Evolutionary conservation across 2,329 filamentous ascomycete species (phyloP).

Genomic region (Cylindrodendrum hubeiense): DNA sequence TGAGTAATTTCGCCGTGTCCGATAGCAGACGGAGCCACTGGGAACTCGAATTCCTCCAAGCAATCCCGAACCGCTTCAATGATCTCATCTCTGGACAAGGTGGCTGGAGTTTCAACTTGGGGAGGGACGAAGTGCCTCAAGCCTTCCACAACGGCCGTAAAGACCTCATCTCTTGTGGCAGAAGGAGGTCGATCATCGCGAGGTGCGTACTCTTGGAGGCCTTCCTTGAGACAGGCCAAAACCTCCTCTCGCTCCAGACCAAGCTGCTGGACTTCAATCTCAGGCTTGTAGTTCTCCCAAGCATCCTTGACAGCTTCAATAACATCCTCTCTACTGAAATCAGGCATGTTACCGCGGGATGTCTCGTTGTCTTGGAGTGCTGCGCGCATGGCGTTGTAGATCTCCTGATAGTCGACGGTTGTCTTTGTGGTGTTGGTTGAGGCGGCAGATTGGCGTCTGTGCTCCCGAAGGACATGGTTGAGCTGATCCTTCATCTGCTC

Average conservation of each 20-base stretch:
- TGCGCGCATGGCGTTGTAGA: slow-evolving; percentile 86
- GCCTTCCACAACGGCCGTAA: slow-evolving; percentile 86
- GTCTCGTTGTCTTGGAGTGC: slow-evolving; percentile 75
- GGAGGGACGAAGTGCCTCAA: slow-evolving; percentile 85
- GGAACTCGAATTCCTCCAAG: slow-evolving; percentile 86
- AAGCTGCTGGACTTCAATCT: slow-evolving; percentile 90
- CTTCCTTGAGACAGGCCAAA: slow-evolving; percentile 86
- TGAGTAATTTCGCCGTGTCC: slow-evolving; percentile 66
- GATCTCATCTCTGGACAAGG: slow-evolving; percentile 84
- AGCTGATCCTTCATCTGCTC: slow-evolving; percentile 87
- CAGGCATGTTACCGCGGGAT: slow-evolving; percentile 51
- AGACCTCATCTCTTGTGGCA: slow-evolving; percentile 86
- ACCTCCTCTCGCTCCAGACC: slow-evolving; percentile 93
- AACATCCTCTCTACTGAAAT: slow-evolving; percentile 82
- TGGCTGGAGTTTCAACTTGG: slow-evolving; percentile 75
- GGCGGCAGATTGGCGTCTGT: slow-evolving; percentile 75
- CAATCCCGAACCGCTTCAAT: slow-evolving; percentile 87
- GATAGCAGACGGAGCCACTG: slow-evolving; percentile 68
- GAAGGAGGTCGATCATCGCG: slow-evolving; percentile 65
- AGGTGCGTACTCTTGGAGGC: slow-evolving; percentile 80
- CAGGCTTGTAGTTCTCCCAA: slow-evolving; percentile 94
- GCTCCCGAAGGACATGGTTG: slow-evolving; percentile 81
- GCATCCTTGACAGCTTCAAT: slow-evolving; percentile 89
- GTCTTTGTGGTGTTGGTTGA: slow-evolving; percentile 72
- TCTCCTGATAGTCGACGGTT: slow-evolving; percentile 81